Evolutionary conservation across 1,139 yeast species (phyloP).

Genomic region (Fermentozyma sake): DNA sequence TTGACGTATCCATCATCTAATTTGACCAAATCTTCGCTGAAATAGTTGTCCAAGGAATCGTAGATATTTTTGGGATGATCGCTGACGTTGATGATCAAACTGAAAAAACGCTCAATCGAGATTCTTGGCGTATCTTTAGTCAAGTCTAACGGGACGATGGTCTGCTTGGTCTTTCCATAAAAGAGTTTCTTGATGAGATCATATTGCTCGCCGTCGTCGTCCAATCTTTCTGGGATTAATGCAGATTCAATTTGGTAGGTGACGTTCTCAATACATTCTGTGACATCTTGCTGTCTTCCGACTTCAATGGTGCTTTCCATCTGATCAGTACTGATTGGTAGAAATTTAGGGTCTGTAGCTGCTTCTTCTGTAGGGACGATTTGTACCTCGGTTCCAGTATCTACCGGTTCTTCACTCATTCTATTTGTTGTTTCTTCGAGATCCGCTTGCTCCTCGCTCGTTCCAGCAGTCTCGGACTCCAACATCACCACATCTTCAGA

Average conservation of each 20-base stretch:
- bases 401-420: neutral
- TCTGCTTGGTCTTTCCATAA: slow-evolving; percentile 59
- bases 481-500: slow-evolving; percentile 10
- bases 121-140: slow-evolving; percentile 56
- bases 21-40: slow-evolving; percentile 67
- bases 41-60: slow-evolving; percentile 83
- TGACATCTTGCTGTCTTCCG: slow-evolving; percentile 95
- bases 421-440: neutral
- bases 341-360: slow-evolving; percentile 9
- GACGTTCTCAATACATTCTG: slow-evolving; percentile 94
- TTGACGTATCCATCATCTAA: slow-evolving; percentile 73
- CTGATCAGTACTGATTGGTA: slow-evolving; percentile 55
- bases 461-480: slow-evolving; percentile 3
- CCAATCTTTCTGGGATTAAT: slow-evolving; percentile 58
- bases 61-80: slow-evolving; percentile 86
- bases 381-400: neutral
- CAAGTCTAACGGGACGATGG: slow-evolving; percentile 29
- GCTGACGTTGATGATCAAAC: slow-evolving; percentile 77
- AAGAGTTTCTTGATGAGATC: slow-evolving; percentile 77
- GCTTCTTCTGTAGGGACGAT: neutral
- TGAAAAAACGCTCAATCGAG: slow-evolving; percentile 73
- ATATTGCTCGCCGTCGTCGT: slow-evolving; percentile 74
- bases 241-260: slow-evolving; percentile 93
- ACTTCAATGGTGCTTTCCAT: slow-evolving; percentile 70
- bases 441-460: neutral